Evolutionary conservation across 2,329 filamentous ascomycete species (phyloP), one percentile per base, ranked within the genome.

Genomic region (Calonectria pseudoturangicola): DNA sequence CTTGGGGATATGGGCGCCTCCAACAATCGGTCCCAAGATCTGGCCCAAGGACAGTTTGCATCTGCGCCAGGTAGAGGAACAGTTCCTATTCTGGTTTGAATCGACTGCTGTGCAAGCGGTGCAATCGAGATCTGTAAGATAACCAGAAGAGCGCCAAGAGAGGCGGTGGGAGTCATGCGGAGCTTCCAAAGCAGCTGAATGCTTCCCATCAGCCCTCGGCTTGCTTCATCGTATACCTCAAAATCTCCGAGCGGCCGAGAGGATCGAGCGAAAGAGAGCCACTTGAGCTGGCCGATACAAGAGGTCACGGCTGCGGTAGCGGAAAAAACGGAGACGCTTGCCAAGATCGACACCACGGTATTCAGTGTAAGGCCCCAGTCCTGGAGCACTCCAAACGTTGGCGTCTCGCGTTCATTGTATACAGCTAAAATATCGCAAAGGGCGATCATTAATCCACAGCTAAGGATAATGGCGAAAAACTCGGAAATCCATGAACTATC

Each of bases 311-410:
- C 51, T 7, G 51, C 51, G 9, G 30, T 58, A 3, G 51, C 51
- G 1, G 51, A 58, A 39, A 58, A 58, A 12, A 58, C n/a, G 12
- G 51, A 58, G 10, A 58, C 30, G 13, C 39, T 58, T 18, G 51
- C 51, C 16, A 58, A 7, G 33, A 58, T 58, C 1, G 51, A 58
- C 10, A 58, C 51, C 12, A 58, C 51, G 6, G 51, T 58, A n/a
- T 58, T 58, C 18, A 58, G 51, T 5, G 51, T 58, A 27, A 58
- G 51, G 4, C 51, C 51, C 51, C 51, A 58, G 51, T 58, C n/a
- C 4, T 58, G 28, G 9, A 58, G 30, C 7, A 39, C 51, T 4
- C 51, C 51, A 39, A 58, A 58, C 4, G 51, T 58, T 5, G 51
- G 51, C 7, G 21, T n/a, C 15, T 58, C 51, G 10, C 51, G 51